These are phyloP conservation scores for Debaryomycetaceae sp. DNA, from an alignment of 1,139 yeast genomes.

Conservation along the genomic window DNA sequence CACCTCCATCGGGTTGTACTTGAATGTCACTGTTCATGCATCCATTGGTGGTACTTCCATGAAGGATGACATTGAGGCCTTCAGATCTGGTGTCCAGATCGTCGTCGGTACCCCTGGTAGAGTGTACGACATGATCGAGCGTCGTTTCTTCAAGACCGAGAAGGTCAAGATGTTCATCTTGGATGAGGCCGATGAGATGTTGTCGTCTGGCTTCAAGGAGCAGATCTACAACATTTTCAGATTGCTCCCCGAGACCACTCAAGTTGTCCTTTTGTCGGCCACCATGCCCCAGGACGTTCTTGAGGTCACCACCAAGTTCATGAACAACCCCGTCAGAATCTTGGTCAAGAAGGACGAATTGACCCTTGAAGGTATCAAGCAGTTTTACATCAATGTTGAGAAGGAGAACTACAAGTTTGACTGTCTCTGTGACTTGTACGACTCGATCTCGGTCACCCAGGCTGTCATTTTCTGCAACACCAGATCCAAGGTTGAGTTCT, in stretches of 20 bases:
- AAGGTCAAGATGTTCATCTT: slow-evolving; percentile 93
- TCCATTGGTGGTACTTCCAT: slow-evolving; percentile 98
- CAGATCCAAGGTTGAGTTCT: slow-evolving; percentile 92
- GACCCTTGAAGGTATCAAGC: slow-evolving; percentile 97
- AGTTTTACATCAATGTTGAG: slow-evolving; percentile 92
- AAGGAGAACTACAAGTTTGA: slow-evolving; percentile 91
- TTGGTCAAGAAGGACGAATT: slow-evolving; percentile 97
- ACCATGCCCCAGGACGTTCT: slow-evolving; percentile 97
- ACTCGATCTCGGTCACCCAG: slow-evolving; percentile 96
- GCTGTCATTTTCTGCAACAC: slow-evolving; percentile 99
- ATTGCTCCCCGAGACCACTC: slow-evolving; percentile 89
- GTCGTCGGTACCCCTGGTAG: slow-evolving; percentile 99
- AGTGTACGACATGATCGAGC: slow-evolving; percentile 94
- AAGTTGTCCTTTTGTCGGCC: slow-evolving; percentile 94
- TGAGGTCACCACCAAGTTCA: slow-evolving; percentile 94
- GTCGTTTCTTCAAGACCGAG: slow-evolving; percentile 86
- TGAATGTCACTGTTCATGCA: slow-evolving; percentile 93
- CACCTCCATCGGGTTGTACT: slow-evolving; percentile 87
- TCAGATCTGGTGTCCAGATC: slow-evolving; percentile 89
- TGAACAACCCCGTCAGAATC: slow-evolving; percentile 96
- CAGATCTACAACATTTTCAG: slow-evolving; percentile 97
- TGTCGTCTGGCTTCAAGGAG: slow-evolving; percentile 94
- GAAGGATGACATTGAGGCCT: slow-evolving; percentile 87
- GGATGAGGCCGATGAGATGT: slow-evolving; percentile 99
- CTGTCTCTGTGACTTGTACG: slow-evolving; percentile 95